Evolutionary conservation across 352 stramenopile genomes (phyloP), one percentile per base, ranked within the genome.

Genomic region (Aphanomyces stellatus): DNA sequence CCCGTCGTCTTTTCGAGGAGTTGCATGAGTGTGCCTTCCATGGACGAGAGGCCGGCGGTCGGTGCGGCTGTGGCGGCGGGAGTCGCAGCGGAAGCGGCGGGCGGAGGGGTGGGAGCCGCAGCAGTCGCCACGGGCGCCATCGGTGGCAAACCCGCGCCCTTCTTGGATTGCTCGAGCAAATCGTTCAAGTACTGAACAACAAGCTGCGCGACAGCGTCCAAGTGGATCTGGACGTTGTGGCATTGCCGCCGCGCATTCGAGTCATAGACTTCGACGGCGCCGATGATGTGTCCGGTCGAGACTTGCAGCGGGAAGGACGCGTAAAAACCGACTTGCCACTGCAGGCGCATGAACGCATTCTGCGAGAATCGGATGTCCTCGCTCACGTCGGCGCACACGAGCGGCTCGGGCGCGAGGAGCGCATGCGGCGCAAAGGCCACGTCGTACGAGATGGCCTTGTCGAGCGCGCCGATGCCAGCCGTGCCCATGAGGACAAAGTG

Each of bases 171-270:
- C 17, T 71, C 75, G 22, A 88, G 48, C 41, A 93, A 78, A 30
- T 91, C 79, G 53, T 91, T 80, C 34, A 93, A 81, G 57, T 87
- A 78, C 64, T 89, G 85, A 24, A 90, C 72, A 25, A 93, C 64
- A 48, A 79, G 75, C 51, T 83, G 80, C n/a, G 89, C 81, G 25
- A 93, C 81, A 15, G 77, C 74, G 51, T 93, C 79, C 17, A 93
- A 76, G 64, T 90, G 85, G 40, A 67, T 71, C 8, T 88, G 60
- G 27, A 92, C 77, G 28, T 90, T 74, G 35, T 75, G 74, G 63
- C 85, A 93, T 22, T 74, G 79, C 51, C 73, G 83, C 5, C 83
- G 81, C 4, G 76, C 65, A 15, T 74, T 73, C 22, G 31, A 37
- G 57, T 90, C 83, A 56, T 85, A 88, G 2, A 93, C 81, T 53